A percentile compares a stretch with the other conserved stretches of the same genome.
phyloP scores from a whole-genome alignment of 2,329 filamentous ascomycete species.

The Cytospora piceae region DNA sequence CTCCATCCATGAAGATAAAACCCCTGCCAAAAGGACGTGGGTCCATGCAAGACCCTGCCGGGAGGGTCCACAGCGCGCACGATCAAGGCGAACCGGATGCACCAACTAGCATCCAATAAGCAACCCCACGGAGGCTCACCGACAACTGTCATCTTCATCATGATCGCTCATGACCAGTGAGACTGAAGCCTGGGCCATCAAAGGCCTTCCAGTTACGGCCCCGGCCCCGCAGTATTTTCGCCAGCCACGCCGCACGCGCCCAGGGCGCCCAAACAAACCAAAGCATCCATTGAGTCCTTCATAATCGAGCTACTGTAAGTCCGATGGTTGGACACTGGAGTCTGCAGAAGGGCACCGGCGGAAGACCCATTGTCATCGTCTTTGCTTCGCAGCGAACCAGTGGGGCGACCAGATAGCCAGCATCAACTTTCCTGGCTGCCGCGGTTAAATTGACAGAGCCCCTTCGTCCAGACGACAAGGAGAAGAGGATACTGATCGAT shows the following conservation, averaged over 20 bases:
- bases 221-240: constrained; percentile 1
- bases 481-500: background rate
- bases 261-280: constrained; percentile 8
- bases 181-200: constrained; percentile 1
- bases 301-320: background rate
- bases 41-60: constrained; percentile 23
- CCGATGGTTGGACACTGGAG: constrained; percentile 10
- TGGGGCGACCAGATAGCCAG: constrained; percentile 17
- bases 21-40: constrained; percentile 12
- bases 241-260: constrained; percentile 24
- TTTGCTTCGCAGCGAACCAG: constrained; percentile 22
- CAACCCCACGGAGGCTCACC: constrained; percentile 29
- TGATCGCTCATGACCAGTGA: constrained; percentile 20
- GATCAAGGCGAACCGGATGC: constrained; percentile 21
- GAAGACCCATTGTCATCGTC: constrained; percentile 12
- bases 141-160: constrained; percentile 29
- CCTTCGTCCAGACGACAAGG: background rate
- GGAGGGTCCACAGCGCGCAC: constrained; percentile 23
- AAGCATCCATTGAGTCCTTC: constrained; percentile 12
- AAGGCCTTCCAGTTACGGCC: constrained; percentile 13
- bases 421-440: constrained; percentile 15
- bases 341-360: constrained; percentile 16
- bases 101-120: constrained; percentile 20
- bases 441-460: constrained; percentile 10
- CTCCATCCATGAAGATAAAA: constrained; percentile 27